phyloP scores from a whole-genome alignment of 129 eudicot genomes.

The Helichrysum umbraculigerum region DNA sequence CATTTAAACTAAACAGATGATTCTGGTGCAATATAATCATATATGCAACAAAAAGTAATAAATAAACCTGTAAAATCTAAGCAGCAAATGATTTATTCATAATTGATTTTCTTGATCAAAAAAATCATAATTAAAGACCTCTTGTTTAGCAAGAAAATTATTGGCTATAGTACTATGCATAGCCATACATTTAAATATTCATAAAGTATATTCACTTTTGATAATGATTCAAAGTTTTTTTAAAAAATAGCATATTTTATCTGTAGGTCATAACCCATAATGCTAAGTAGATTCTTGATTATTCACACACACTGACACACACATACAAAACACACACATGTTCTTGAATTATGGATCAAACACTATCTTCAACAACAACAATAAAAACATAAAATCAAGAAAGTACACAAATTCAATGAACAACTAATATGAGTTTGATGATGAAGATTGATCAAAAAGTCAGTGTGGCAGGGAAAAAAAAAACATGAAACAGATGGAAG shows the following conservation, averaged over 20 bases:
- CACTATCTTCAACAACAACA: neutral
- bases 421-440: neutral
- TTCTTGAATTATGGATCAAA: constrained; percentile 23
- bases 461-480: constrained; percentile 5
- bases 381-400: constrained; percentile 4
- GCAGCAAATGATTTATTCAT: constrained; percentile 23
- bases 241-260: constrained; percentile 24
- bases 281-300: constrained; percentile 37
- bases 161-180: constrained; percentile 9
- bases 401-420: neutral
- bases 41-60: neutral
- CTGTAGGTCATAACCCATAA: constrained; percentile 33
- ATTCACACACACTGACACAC: constrained; percentile 30
- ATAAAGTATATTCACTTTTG: constrained; percentile 40
- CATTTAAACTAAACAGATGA: constrained; percentile 1
- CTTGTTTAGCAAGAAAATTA: neutral
- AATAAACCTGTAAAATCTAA: constrained; percentile 4
- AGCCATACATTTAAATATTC: constrained; percentile 27
- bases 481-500: constrained; percentile 21
- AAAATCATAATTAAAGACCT: constrained; percentile 13
- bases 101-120: constrained; percentile 13
- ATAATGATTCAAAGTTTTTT: constrained; percentile 31
- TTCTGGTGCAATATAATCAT: neutral
- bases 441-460: constrained; percentile 6
- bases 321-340: constrained; percentile 17